phyloP scores from a whole-genome alignment of 768 basidiomycete genomes.

The Solioccasus polychromus region DNA sequence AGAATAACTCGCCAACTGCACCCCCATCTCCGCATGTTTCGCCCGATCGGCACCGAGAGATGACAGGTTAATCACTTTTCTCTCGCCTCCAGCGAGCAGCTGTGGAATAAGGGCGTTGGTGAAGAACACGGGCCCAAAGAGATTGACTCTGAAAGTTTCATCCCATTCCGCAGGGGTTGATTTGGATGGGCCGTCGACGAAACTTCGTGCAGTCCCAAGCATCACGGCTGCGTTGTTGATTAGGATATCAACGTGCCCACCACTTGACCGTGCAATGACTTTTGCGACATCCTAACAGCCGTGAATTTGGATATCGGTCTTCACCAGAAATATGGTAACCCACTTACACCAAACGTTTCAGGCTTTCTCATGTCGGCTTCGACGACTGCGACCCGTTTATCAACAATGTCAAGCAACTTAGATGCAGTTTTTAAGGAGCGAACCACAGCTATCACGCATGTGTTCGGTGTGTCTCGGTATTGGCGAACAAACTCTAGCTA shows the following conservation, averaged over 20 bases:
- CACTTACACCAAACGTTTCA: slow-evolving; percentile 2
- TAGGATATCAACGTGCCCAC: slow-evolving; percentile 1
- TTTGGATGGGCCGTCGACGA: slow-evolving; percentile 3
- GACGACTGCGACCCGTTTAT: not conserved
- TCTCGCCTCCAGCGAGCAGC: slow-evolving; percentile 1
- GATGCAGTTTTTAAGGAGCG: slow-evolving; percentile 3
- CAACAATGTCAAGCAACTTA: not conserved
- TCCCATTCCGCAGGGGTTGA: slow-evolving; percentile 8
- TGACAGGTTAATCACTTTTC: slow-evolving; percentile 3
- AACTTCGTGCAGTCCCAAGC: slow-evolving; percentile 1
- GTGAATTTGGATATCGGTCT: too few species aligned
- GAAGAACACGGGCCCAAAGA: slow-evolving; percentile 7
- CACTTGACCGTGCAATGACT: not conserved
- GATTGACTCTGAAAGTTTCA: slow-evolving; percentile 6
- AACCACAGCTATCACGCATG: slow-evolving; percentile 4
- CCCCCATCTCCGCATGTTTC: not conserved
- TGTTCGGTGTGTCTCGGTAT: not conserved
- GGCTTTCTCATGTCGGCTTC: slow-evolving; percentile 5
- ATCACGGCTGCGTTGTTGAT: slow-evolving; percentile 6
- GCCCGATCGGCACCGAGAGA: slow-evolving; percentile 7
- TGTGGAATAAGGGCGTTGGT: slow-evolving; percentile 6
- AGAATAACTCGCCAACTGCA: slow-evolving; percentile 7
- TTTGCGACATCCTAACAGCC: slow-evolving; percentile 5
- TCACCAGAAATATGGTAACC: too few species aligned
- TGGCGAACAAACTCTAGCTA: slow-evolving; percentile 5